phyloP scores from a whole-genome alignment of 2,329 filamentous ascomycete genomes.

The Ilyonectria mors-panacis region DNA sequence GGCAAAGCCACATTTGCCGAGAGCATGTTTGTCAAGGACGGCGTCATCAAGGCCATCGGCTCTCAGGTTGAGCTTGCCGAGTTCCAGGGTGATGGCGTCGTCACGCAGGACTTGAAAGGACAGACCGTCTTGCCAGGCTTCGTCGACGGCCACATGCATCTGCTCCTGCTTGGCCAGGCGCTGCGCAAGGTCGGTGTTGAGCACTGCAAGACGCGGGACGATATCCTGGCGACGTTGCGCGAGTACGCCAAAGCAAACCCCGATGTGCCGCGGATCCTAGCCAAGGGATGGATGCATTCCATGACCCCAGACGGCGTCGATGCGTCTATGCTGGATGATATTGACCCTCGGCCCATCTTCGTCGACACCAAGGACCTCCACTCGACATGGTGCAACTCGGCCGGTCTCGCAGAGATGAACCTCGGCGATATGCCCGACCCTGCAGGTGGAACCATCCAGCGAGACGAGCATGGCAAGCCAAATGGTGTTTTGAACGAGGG shows the following conservation, averaged over 20 bases:
- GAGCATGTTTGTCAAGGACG: slow-evolving; percentile 54
- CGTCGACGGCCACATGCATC: slow-evolving; percentile 71
- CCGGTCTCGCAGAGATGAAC: slow-evolving; percentile 61
- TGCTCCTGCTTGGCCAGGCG: slow-evolving; percentile 68
- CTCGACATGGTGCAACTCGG: slow-evolving; percentile 65
- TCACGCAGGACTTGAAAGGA: slow-evolving; percentile 49
- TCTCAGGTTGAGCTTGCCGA: slow-evolving; percentile 48
- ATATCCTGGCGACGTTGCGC: slow-evolving; percentile 64
- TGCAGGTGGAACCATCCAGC: slow-evolving; percentile 65
- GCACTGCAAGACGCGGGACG: slow-evolving; percentile 62
- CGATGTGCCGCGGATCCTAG: slow-evolving; percentile 64
- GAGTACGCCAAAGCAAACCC: slow-evolving; percentile 63
- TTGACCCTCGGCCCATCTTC: slow-evolving; percentile 64
- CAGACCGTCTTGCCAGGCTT: slow-evolving; percentile 67
- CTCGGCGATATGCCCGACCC: slow-evolving; percentile 59
- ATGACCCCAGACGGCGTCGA: slow-evolving; percentile 63
- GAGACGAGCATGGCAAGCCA: slow-evolving; percentile 62
- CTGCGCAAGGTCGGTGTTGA: slow-evolving; percentile 66
- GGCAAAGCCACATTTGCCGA: slow-evolving; percentile 49
- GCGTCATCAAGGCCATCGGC: slow-evolving; percentile 54
- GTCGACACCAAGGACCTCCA: slow-evolving; percentile 67
- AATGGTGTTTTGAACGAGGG: slow-evolving; percentile 68
- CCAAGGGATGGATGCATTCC: slow-evolving; percentile 70
- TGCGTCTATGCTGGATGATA: slow-evolving; percentile 58
- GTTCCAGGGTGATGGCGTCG: slow-evolving; percentile 14